These are phyloP conservation scores for Argentina anserina DNA, from an alignment of 306 rosid genomes.

Conservation along the genomic window DNA sequence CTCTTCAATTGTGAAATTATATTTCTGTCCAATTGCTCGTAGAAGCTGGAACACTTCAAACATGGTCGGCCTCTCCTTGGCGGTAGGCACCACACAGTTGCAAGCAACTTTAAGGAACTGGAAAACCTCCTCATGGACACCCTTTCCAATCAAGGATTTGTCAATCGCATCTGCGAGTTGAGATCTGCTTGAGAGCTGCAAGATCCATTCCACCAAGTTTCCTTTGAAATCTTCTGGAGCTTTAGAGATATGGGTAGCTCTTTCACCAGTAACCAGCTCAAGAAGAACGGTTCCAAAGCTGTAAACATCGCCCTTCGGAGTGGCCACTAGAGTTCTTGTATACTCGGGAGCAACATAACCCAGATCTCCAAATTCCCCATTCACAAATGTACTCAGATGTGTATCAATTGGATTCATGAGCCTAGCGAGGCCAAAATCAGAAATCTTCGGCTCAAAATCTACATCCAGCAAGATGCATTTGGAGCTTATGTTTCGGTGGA, in stretches of 20 bases:
- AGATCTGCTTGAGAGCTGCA: slow-evolving; percentile 42
- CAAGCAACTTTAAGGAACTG: slow-evolving; percentile 86
- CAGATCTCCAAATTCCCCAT: slow-evolving; percentile 88
- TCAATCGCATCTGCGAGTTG: slow-evolving; percentile 62
- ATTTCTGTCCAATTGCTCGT: slow-evolving; percentile 68
- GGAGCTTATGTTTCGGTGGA: slow-evolving; percentile 94
- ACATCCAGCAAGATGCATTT: slow-evolving; percentile 76
- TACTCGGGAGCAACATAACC: slow-evolving; percentile 98
- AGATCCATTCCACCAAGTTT: slow-evolving; percentile 77
- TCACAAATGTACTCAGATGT: slow-evolving; percentile 91
- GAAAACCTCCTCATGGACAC: slow-evolving; percentile 66
- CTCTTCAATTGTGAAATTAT: slow-evolving; percentile 71
- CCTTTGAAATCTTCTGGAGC: slow-evolving; percentile 84
- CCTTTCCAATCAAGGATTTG: slow-evolving; percentile 53
- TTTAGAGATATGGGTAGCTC: slow-evolving; percentile 56
- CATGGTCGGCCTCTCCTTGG: slow-evolving; percentile 95
- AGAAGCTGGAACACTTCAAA: slow-evolving; percentile 93
- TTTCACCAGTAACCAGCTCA: slow-evolving; percentile 89
- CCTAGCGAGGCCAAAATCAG: slow-evolving; percentile 94
- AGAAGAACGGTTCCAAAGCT: slow-evolving; percentile 93
- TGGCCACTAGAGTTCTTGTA: slow-evolving; percentile 79
- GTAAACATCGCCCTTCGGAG: slow-evolving; percentile 85
- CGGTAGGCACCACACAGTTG: slow-evolving; percentile 51
- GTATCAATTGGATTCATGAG: slow-evolving; percentile 93
- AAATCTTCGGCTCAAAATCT: slow-evolving; percentile 80